A percentile compares a stretch with the other conserved stretches of the same genome.
These are phyloP conservation scores for Suhomyces tanzawaensis DNA, from an alignment of 805 yeast genomes.

Conservation along the genomic window DNA sequence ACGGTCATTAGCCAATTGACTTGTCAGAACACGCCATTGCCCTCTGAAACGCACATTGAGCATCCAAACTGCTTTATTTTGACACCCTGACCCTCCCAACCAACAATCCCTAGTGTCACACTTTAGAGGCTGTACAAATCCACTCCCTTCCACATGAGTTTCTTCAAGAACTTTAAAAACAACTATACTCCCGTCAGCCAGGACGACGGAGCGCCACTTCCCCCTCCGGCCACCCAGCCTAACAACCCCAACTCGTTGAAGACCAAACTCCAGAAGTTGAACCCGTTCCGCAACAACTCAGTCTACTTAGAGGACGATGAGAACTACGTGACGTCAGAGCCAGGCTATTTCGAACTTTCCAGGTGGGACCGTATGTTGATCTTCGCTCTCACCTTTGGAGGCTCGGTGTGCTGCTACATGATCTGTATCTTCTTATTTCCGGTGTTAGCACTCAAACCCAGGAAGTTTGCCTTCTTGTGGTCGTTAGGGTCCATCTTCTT, in stretches of 20 bases:
- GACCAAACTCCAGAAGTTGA: slow-evolving; percentile 32
- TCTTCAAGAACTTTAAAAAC: slow-evolving; percentile 33
- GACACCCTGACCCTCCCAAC: too few species aligned
- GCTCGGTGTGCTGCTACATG: slow-evolving; percentile 39
- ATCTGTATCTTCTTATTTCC: slow-evolving; percentile 46
- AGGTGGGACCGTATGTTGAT: slow-evolving; percentile 48
- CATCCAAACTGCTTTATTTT: too few species aligned
- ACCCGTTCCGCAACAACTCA: slow-evolving; percentile 38
- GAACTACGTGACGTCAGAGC: slow-evolving; percentile 42
- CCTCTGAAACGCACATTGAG: too few species aligned
- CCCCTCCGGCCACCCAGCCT: slow-evolving; percentile 41
- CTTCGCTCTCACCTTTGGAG: slow-evolving; percentile 43
- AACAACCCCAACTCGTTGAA: slow-evolving; percentile 21
- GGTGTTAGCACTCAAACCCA: slow-evolving; percentile 39
- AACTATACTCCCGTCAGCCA: slow-evolving; percentile 32
- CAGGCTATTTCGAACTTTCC: slow-evolving; percentile 43
- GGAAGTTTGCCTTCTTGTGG: slow-evolving; percentile 48
- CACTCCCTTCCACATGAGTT: slow-evolving; percentile 28
- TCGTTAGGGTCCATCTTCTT: slow-evolving; percentile 46
- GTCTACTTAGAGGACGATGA: slow-evolving; percentile 43
- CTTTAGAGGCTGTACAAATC: background rate
- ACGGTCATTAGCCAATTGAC: too few species aligned
- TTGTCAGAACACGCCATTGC: too few species aligned
- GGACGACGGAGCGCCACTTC: slow-evolving; percentile 32
- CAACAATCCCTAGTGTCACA: too few species aligned